These are phyloP conservation scores for Vigna radiata DNA, from an alignment of 306 rosid species.

Conservation along the genomic window DNA sequence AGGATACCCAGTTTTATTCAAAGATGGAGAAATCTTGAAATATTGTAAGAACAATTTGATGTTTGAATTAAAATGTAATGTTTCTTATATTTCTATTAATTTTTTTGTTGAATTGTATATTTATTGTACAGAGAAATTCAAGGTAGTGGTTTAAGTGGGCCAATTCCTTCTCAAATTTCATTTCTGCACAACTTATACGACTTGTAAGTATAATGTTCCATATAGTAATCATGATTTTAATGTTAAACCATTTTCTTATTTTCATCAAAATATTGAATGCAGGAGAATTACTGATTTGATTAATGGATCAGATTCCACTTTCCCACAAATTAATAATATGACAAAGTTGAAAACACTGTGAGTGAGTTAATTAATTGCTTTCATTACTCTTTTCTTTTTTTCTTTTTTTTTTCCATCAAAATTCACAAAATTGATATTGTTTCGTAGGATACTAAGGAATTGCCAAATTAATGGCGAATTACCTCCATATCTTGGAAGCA, in stretches of 20 bases:
- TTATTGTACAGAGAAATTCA: conserved; percentile 57
- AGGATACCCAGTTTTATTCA: conserved; percentile 58
- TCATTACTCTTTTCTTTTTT: background rate
- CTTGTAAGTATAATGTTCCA: conserved; percentile 56
- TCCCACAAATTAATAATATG: conserved; percentile 53
- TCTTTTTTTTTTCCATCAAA: background rate
- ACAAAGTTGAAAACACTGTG: conserved; percentile 48
- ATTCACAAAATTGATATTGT: background rate
- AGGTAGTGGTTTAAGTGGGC: conserved; percentile 76
- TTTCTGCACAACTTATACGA: conserved; percentile 40
- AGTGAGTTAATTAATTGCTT: conserved; percentile 56
- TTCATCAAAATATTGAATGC: conserved; percentile 19
- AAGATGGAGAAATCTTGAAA: conserved; percentile 52
- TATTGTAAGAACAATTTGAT: conserved; percentile 41
- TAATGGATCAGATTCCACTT: conserved; percentile 51
- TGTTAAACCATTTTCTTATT: background rate
- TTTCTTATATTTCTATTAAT: background rate
- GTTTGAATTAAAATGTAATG: background rate
- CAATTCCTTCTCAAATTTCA: conserved; percentile 67
- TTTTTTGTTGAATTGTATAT: background rate
- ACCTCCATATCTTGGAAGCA: conserved; percentile 46
- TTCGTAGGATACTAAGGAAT: conserved; percentile 61
- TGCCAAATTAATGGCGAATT: conserved; percentile 60
- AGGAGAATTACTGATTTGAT: conserved; percentile 70
- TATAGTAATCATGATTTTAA: background rate